Evolutionary conservation across 2,329 filamentous ascomycete genomes (phyloP).

Genomic region (Cytospora chrysosperma): DNA sequence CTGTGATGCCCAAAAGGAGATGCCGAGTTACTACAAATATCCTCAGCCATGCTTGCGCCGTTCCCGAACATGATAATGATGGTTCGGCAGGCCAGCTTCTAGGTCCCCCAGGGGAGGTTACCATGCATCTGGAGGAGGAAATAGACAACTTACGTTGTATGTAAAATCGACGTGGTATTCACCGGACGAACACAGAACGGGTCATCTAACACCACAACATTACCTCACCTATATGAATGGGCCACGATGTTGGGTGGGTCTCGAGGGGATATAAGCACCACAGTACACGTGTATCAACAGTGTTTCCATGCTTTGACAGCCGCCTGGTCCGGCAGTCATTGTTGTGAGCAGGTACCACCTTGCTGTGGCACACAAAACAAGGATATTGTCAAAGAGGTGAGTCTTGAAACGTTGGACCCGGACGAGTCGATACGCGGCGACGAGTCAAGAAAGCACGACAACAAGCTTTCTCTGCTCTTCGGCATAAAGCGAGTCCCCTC

Average conservation of each 20-base stretch:
- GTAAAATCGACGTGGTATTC: too few relatives aligned
- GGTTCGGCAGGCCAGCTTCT: slow-evolving; percentile 8
- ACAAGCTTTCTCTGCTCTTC: not conserved
- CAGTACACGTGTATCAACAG: not conserved
- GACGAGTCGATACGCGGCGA: not conserved
- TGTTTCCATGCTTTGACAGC: not conserved
- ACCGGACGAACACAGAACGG: not conserved
- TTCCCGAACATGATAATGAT: slow-evolving; percentile 18
- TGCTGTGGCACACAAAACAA: too few relatives aligned
- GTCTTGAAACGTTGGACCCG: too few relatives aligned
- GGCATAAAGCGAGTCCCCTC: not conserved
- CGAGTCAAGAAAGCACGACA: not conserved
- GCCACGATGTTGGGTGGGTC: not conserved
- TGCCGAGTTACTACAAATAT: slow-evolving; percentile 17
- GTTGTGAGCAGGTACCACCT: not conserved
- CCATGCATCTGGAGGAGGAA: not conserved
- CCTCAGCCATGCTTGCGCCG: slow-evolving; percentile 7
- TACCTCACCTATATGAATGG: too few relatives aligned
- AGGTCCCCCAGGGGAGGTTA: not conserved
- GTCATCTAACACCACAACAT: not conserved
- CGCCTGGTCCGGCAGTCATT: not conserved
- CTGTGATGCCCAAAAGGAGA: slow-evolving; percentile 6
- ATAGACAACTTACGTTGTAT: not conserved
- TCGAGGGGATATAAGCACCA: not conserved
- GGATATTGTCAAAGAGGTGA: too few relatives aligned